Evolutionary conservation across 164 flowering plant species (phyloP).

Genomic region (Tetrastigma voinierianum): DNA sequence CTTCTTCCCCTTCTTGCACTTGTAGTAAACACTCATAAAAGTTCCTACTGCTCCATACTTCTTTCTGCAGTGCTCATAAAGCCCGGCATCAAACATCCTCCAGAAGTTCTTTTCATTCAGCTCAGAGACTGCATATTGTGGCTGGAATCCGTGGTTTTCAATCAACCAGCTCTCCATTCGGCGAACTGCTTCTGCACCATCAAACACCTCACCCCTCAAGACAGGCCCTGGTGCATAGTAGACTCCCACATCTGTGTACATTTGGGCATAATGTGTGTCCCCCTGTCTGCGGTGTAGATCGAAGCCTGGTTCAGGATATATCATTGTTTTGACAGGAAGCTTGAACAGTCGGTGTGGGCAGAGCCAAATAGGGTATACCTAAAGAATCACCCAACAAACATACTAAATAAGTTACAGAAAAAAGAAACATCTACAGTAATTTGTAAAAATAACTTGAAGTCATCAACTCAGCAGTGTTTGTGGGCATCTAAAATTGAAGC

Average conservation of each 20-base stretch:
- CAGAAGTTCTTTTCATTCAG: constrained; percentile 85
- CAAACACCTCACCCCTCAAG: constrained; percentile 85
- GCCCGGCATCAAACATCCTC: constrained; percentile 95
- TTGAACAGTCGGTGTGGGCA: constrained; percentile 93
- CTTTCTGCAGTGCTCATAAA: constrained; percentile 76
- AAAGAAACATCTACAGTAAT: background rate
- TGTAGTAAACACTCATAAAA: constrained; percentile 97
- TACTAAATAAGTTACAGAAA: background rate
- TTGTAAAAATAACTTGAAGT: background rate
- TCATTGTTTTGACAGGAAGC: constrained; percentile 82
- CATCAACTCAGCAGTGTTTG: background rate
- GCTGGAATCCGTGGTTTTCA: constrained; percentile 95
- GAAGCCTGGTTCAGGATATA: constrained; percentile 92
- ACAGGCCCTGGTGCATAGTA: constrained; percentile 97
- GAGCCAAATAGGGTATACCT: constrained; percentile 98
- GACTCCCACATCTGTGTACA: constrained; percentile 95
- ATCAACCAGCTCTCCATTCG: constrained; percentile 87
- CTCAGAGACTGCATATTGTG: constrained; percentile 97
- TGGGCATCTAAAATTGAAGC: too few species aligned
- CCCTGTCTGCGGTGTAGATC: constrained; percentile 81
- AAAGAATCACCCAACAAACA: background rate
- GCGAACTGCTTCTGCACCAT: constrained; percentile 90
- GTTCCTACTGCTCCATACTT: constrained; percentile 94
- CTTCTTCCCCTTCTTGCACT: constrained; percentile 95
- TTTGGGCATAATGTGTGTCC: constrained; percentile 85